Evolutionary conservation across 305 asterid species (phyloP).

Genomic region (Fraxinus albicans): DNA sequence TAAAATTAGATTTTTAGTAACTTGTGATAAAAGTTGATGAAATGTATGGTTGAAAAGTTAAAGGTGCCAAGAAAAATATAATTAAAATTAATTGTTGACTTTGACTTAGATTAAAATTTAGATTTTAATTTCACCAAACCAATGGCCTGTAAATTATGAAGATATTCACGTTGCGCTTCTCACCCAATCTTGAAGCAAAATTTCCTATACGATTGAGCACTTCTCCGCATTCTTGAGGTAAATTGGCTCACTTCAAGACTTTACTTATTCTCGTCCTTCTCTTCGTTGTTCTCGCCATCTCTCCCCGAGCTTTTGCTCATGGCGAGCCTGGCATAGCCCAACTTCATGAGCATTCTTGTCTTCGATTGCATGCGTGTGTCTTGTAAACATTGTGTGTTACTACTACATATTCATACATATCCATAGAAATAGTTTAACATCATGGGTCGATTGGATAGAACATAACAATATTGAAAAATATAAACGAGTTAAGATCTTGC

Average conservation of each 20-base stretch:
- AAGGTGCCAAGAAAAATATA: no score
- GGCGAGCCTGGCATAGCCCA: not conserved
- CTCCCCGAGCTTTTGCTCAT: conserved; percentile 27
- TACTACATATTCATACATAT: no score
- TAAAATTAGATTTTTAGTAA: no score
- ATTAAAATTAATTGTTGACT: no score
- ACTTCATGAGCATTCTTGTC: conserved; percentile 8
- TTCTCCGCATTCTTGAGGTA: not conserved
- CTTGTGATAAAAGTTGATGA: no score
- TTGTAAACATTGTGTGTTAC: no score
- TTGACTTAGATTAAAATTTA: no score
- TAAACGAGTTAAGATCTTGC: not conserved
- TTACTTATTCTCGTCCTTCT: conserved; percentile 31
- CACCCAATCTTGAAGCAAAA: not conserved
- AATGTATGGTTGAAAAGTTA: no score
- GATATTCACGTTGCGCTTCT: not conserved
- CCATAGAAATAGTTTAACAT: not conserved
- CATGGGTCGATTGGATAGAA: no score
- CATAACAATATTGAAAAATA: no score
- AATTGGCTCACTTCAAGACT: conserved; percentile 31
- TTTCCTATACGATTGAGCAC: not conserved
- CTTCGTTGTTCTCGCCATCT: conserved; percentile 18
- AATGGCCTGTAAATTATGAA: not conserved
- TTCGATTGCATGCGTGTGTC: no score
- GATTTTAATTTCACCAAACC: no score